Evolutionary conservation across 306 rosid genomes (phyloP), one percentile per base, ranked within the genome.

Genomic region (Glycine tomentella): DNA sequence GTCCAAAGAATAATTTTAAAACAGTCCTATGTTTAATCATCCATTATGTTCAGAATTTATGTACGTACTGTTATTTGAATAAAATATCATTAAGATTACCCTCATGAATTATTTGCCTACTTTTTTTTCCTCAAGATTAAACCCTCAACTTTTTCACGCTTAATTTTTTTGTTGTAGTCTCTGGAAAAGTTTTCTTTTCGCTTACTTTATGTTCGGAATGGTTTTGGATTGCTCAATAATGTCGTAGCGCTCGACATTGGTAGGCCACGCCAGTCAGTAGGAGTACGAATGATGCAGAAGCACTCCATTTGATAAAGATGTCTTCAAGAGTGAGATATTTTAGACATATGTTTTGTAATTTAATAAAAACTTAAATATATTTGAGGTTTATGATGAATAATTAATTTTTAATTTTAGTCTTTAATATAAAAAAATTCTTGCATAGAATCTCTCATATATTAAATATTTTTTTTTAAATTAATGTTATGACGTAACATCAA

Each of bases 181-280:
- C 17, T 33, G 77, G 48, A 69, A 70, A 80, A 59, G 72, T 68
- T 42, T 42, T 20, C 36, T 68, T 69, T 79, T 57, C 6, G 52
- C 11, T 56, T 57, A 45, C 70, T 56, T 69, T 65, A 36, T 77
- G 74, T 55, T 76, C 3, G 56, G 79, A 50, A 4, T 44, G 46
- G 36, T 59, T 49, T 63, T 75, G 63, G 51, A 77, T 77, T 66
- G 74, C 65, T 38, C 57, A 65, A 65, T 52, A 64, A 77, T 77
- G 64, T 77, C 42, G 17, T 65, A 16, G 65, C 38, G 65, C 8
- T 77, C 5, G 57, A 78, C 81, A 66, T 40, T 66, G 75, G 75
- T 78, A 67, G 81, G 75, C 46, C 81, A 78, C 1, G 55, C 3
- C n/a, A 9, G 53, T 65, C 53, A 45, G 72, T 40, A 40, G 11